A percentile compares a stretch with the other conserved stretches of the same genome.
These are phyloP conservation scores for Kodamaea sagamina DNA, from an alignment of 805 yeast genomes.

Conservation along the genomic window DNA sequence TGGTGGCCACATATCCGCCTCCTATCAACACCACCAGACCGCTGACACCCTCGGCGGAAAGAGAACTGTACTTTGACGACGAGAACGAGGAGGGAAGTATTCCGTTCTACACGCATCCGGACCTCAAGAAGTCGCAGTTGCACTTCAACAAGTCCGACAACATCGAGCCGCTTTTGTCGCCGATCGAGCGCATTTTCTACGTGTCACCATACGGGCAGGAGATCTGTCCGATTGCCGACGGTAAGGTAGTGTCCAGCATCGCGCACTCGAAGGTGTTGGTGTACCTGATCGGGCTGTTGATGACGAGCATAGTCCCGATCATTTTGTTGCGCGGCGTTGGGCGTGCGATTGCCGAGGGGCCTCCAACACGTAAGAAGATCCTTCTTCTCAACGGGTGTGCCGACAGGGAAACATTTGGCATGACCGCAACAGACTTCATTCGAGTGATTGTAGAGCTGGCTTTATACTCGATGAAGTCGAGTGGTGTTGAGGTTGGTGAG, in stretches of 20 bases:
- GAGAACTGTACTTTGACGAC: constrained; percentile 17
- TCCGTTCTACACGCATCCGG: constrained; percentile 77
- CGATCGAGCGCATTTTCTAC: constrained; percentile 72
- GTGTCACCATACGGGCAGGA: constrained; percentile 89
- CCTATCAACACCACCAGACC: constrained; percentile 20
- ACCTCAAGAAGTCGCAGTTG: constrained; percentile 69
- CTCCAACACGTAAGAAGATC: constrained; percentile 46
- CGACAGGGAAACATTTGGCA: constrained; percentile 79
- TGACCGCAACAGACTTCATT: constrained; percentile 62
- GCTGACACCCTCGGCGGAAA: neutral
- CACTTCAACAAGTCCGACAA: constrained; percentile 63
- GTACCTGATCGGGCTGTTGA: constrained; percentile 83
- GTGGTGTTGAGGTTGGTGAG: constrained; percentile 7
- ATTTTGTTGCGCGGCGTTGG: constrained; percentile 74
- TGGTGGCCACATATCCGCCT: constrained; percentile 20
- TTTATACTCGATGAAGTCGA: constrained; percentile 44
- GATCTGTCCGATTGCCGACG: constrained; percentile 71
- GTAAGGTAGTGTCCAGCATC: constrained; percentile 56
- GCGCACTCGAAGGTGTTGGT: constrained; percentile 55
- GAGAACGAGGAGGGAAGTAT: constrained; percentile 59
- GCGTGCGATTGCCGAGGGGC: constrained; percentile 46
- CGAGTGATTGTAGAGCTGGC: constrained; percentile 57
- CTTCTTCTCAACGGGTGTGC: constrained; percentile 69
- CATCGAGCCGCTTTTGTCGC: constrained; percentile 65
- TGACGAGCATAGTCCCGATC: constrained; percentile 85